Conservation (phyloP, 345 rosid species). For the Eucalyptus globulus region DNA sequence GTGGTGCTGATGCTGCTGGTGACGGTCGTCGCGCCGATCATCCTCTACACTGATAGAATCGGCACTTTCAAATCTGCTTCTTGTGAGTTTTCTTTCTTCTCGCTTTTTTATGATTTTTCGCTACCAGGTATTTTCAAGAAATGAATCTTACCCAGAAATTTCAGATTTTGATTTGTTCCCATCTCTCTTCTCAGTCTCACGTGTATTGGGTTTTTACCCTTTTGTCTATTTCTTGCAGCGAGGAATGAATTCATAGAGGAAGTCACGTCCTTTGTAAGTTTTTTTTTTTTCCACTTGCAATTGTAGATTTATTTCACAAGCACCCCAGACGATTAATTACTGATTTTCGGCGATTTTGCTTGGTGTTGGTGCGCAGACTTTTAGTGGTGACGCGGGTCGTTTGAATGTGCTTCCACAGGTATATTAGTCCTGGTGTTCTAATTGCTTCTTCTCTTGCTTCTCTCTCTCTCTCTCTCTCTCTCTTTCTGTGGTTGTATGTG, state of each 20-base stretch:
- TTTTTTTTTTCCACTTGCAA: background rate
- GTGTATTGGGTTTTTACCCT: background rate
- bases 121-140: background rate
- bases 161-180: background rate
- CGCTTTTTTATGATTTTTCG: background rate
- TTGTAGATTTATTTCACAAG: background rate
- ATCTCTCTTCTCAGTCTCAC: background rate
- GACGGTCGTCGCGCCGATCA: slow-evolving; percentile 73
- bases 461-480: background rate
- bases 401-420: slow-evolving; percentile 78
- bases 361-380: slow-evolving; percentile 23
- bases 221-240: slow-evolving; percentile 28
- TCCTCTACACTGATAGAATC: slow-evolving; percentile 53
- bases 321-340: background rate
- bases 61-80: slow-evolving; percentile 36
- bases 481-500: background rate
- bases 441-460: background rate
- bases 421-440: background rate
- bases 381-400: slow-evolving; percentile 35
- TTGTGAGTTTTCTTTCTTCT: slow-evolving; percentile 1
- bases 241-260: slow-evolving; percentile 60
- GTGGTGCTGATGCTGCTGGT: slow-evolving; percentile 53
- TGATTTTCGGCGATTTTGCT: background rate
- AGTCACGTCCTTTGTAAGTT: slow-evolving; percentile 50
- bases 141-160: background rate